Base-by-base conservation (phyloP, 768 basidiomycete species). In the Epithele typhae region DNA sequence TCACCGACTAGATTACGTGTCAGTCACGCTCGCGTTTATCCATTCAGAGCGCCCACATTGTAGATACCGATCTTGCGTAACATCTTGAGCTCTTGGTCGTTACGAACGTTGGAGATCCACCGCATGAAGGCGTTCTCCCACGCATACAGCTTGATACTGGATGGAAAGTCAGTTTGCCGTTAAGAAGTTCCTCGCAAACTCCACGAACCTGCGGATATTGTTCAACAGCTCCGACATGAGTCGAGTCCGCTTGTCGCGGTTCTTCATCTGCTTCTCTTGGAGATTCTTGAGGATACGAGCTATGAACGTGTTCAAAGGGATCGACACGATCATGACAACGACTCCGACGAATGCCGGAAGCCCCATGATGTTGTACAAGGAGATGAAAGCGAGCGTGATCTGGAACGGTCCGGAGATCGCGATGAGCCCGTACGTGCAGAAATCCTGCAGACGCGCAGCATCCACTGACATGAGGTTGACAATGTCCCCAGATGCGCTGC, bases 381-480 rank as follows among this genome's bases (percentile, higher is more conserved):
- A 92, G 21, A 95, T 64, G 61, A 97, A 96, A 0, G 95, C 95
- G 8, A 97, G 73, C 2, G 72, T 77, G 52, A 97, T 90, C 83
- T 92, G 92, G 60, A 90, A 78, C 5, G 92, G 87, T 1, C 91
- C 94, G 3, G 85, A 90, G 59, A 94, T 75, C 3, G 82, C 75
- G 49, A 95, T 93, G 35, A 96, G 71, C 1, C 86, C 91, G 60
- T 87, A 91, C 0, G 83, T 79, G 61, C 86, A 88, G 21, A 92
- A 71, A 49, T 92, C 89, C 54, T 91, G 87, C 35, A 92, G 65
- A 27, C 87, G 71, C 12, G 78, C 82, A 0, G 90, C 79, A 54
- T 92, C 90, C 12, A 95, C 92, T 7, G 84, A 86, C 85, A 94
- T 93, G 25, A 95, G 66, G 60, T 96, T 97, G 52, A 96, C 92